Base-by-base conservation (phyloP, 805 yeast species). In the Scheffersomyces lignosus region DNA sequence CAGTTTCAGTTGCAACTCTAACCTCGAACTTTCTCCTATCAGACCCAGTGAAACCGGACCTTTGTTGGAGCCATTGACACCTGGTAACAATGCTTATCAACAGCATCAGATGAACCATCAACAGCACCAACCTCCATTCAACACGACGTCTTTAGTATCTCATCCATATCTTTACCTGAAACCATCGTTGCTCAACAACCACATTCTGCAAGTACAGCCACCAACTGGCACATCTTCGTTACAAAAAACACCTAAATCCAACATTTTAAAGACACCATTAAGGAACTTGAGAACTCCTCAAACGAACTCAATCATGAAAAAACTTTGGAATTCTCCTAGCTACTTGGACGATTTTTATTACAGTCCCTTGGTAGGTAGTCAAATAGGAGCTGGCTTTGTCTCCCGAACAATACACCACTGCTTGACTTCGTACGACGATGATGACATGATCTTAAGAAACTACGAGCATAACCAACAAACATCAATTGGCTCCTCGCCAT, bases 341-440 rank as follows among this genome's bases (percentile, higher is more conserved):
- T 79, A 78, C 49, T 62, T 80, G 38, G 87, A 81, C 41, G 87
- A 81, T 48, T 81, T 81, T 51, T 78, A 80, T 47, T 73, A 79
- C 27, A 77, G 83, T 15, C 58, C 65, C 2, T 33, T 45, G 26
- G 32, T 38, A 25, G 33, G 34, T 20, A 40, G 27, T 24, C 38
- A 38, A 15, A 25, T 20, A 20, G 24, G 24, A 7, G 10, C 9
- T 20, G 24, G 24, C 10, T 7, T 20, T 7, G 24, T 20, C 10
- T 20, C 24, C 10, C 24, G 24, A 7, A 20, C 24, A 7, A 10
- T 20, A 20, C 24, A 20, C 10, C 24, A 20, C 10, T 7, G 24
- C 24, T 50, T 66, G 39, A 62, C 58, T 41, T 64, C 70, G 13
- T 69, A 69, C 44, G 74, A 69, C 45, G 74, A 69, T 40, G 74